Base-by-base conservation (phyloP, 1,284 basidiomycete genomes). In the Ganoderma lingzhi region DNA sequence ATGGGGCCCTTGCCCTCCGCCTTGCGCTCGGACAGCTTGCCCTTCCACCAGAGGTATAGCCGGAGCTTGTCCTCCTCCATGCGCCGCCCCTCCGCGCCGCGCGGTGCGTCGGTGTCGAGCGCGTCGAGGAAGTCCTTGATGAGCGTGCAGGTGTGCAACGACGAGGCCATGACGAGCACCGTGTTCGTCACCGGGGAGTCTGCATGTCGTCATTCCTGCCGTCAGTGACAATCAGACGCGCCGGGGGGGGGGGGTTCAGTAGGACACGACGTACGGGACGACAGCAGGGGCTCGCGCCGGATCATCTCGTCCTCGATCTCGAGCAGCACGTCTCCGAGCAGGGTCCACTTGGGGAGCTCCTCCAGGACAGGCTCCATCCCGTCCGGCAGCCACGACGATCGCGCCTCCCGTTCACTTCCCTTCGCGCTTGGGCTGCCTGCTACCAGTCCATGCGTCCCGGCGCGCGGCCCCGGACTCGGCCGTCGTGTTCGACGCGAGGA, bases 291-390 rank as follows among this genome's bases (percentile, higher is more conserved):
- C 72, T 89, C 88, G 75, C 88, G 85, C 65, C 87, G 82, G 68
- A 93, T 83, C 63, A 96, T 94, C 74, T 96, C 94, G 70, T 92
- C 91, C 80, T 99, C 98, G 6, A 97, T 93, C 82, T 99, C 98
- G 71, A 96, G 88, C 62, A 99, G 79, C 0, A 98, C 88, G 15
- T 96, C 94, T 0, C 91, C 88, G 3, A 99, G 83, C 3, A 98
- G 80, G 64, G 87, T 87, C 97, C 98, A 99, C 78, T 99, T 99
- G 0, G 97, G 97, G 51, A 95, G 87, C 78, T 98, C 97, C 79
- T 99, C 97, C 23, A 99, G 84, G 0, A 96, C 89, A 0, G 95
- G 94, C 53, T 95, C 90, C 77, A 98, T 92, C 0, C 90, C 93
- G 9, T 89, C 85, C 0, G 96, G 94, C 12, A 96, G 76, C 90